Base-by-base conservation (phyloP, 2,329 filamentous ascomycete genomes). In the Ophiostoma tasmaniense region DNA sequence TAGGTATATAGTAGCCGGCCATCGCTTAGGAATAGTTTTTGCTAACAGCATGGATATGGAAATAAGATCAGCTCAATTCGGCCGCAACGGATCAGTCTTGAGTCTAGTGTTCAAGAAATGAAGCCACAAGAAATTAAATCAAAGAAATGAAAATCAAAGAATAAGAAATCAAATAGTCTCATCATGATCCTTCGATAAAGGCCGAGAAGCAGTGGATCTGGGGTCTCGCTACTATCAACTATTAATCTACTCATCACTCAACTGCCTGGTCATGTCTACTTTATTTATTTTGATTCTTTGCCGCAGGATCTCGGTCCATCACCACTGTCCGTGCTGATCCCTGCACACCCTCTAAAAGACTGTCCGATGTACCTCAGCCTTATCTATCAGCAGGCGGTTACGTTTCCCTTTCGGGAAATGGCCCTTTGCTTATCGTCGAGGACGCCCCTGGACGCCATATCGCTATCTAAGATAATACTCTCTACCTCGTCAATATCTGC, bases 321-420 rank as follows among this genome's bases (percentile, higher is more conserved):
- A 25, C 17, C 50, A 25, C 22, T 13, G 50, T 25, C 50, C 50
- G 50, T 55, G 50, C 50, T 25, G 50, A 55, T 55, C 50, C 50
- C 50, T 55, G 50, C 22, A 11, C 50, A 35, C 59, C 25, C 59
- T 20, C 11, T 2, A 17, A 25, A 30, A 35, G 59, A 30, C 33
- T 64, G 61, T 64, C 30, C 30, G 30, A 22, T 37, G 33, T 64
- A 28, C n/a, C 37, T 45, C 64, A 64, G 61, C 33, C 64, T 66
- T 66, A 66, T 66, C 64, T 42, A 65, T 45, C 22, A 28, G 11
- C 25, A n/a, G 42, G 65, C 65, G 65, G 17, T 13, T 66, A 66
- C 25, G 30, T 66, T 66, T 52, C 65, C 65, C 25, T 66, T 66
- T 66, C 39, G 65, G 65, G 65, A n/a, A n/a, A 66, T 62, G 17